phyloP scores from a whole-genome alignment of 768 basidiomycete species.

The Lepiota brunneoincarnata region DNA sequence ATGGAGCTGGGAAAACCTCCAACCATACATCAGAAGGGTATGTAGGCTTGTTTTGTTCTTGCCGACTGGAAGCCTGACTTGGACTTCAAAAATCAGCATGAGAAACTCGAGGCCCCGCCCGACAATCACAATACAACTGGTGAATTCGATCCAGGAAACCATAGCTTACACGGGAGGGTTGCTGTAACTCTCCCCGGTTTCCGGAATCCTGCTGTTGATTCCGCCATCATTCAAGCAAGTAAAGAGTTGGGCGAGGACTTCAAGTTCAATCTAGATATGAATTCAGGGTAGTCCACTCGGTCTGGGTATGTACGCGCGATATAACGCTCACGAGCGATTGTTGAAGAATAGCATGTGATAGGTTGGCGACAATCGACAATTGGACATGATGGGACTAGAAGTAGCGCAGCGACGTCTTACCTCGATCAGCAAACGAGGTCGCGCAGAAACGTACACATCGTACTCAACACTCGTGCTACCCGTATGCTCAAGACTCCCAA shows the following conservation, averaged over 20 bases:
- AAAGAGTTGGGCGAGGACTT: too few relatives aligned
- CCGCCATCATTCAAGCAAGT: too few relatives aligned
- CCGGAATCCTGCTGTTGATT: too few relatives aligned
- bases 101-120: too few relatives aligned
- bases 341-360: not conserved
- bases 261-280: not conserved
- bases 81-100: slow-evolving; percentile 7
- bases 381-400: slow-evolving; percentile 9
- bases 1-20: slow-evolving; percentile 30
- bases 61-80: not conserved
- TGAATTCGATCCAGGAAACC: too few relatives aligned
- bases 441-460: slow-evolving; percentile 27
- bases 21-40: slow-evolving; percentile 26
- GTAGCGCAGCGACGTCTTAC: slow-evolving; percentile 14
- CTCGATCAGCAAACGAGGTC: slow-evolving; percentile 17
- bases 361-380: slow-evolving; percentile 13
- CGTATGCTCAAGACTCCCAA: slow-evolving; percentile 12
- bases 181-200: too few relatives aligned
- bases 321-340: not conserved
- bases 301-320: not conserved
- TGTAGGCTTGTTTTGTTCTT: not conserved
- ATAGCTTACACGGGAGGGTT: too few relatives aligned
- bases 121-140: too few relatives aligned
- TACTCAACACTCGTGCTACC: slow-evolving; percentile 25
- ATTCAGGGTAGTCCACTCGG: slow-evolving; percentile 11